phyloP scores from a whole-genome alignment of 1,139 yeast genomes.

The Nakaseomyces bracarensis region DNA sequence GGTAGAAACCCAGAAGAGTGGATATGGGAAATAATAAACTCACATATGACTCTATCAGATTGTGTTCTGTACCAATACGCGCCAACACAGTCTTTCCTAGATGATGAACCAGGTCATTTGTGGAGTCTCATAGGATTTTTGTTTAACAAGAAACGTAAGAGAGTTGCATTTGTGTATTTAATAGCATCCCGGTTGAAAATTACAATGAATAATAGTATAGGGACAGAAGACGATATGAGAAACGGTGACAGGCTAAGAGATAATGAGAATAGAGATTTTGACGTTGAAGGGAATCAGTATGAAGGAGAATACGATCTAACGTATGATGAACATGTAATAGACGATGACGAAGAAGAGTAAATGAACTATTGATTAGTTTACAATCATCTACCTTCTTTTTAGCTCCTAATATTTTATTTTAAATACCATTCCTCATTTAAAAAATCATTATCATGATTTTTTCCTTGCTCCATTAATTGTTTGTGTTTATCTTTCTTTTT shows the following conservation, averaged over 20 bases:
- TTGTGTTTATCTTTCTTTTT: no score
- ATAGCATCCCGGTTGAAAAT: constrained; percentile 34
- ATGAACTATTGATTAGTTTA: background rate
- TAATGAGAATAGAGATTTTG: constrained; percentile 29
- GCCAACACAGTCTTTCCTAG: constrained; percentile 71
- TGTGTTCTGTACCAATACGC: constrained; percentile 69
- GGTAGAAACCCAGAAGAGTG: constrained; percentile 53
- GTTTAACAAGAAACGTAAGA: constrained; percentile 79
- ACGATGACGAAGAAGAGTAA: constrained; percentile 31
- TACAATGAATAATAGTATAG: constrained; percentile 10
- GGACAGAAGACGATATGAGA: constrained; percentile 25
- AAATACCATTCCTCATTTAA: background rate
- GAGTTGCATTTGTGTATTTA: constrained; percentile 77
- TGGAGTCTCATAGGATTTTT: constrained; percentile 95
- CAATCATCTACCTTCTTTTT: background rate
- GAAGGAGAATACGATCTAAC: constrained; percentile 45
- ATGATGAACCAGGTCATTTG: constrained; percentile 46
- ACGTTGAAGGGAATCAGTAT: constrained; percentile 30
- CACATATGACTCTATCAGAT: constrained; percentile 71
- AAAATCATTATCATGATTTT: no score
- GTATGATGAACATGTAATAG: constrained; percentile 30
- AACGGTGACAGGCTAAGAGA: constrained; percentile 32
- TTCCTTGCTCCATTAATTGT: no score
- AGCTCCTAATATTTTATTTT: constrained; percentile 2
- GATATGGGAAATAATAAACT: constrained; percentile 85